phyloP scores from a whole-genome alignment of 768 basidiomycete genomes.

The Daedaleopsis sinensis region DNA sequence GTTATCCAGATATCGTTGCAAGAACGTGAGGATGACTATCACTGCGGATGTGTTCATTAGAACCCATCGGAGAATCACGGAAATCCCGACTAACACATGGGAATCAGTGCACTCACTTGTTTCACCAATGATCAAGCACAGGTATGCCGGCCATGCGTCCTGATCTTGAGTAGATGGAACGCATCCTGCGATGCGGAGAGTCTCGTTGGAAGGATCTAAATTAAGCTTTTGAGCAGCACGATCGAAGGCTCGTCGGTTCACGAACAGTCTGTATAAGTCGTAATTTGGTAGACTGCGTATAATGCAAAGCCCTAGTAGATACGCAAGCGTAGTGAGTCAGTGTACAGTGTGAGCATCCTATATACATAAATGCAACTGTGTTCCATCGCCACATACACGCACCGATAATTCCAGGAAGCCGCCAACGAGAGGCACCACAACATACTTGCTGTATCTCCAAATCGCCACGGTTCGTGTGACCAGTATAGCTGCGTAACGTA shows the following conservation, averaged over 20 bases:
- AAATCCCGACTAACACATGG: not conserved
- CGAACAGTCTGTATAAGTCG: no score
- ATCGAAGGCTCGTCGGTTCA: no score
- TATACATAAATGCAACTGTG: not conserved
- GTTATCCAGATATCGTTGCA: not conserved
- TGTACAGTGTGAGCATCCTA: not conserved
- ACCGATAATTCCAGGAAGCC: not conserved
- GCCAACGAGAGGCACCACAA: not conserved
- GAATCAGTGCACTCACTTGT: not conserved
- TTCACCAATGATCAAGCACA: not conserved
- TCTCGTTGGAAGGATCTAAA: not conserved
- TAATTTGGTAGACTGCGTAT: not conserved
- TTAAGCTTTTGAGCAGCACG: no score
- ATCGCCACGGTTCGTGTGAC: slow-evolving; percentile 10
- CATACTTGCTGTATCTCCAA: slow-evolving; percentile 5
- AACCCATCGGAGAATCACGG: not conserved
- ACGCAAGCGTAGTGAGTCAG: not conserved
- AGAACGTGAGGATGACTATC: not conserved
- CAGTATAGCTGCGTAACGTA: not conserved
- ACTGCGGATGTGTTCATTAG: not conserved
- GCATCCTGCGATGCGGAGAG: not conserved
- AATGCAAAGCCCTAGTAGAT: not conserved
- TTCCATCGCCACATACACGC: not conserved
- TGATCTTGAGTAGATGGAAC: not conserved
- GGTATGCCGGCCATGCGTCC: not conserved